phyloP scores from a whole-genome alignment of 139 green algal genomes.

The Chlamydomonas eustigma region DNA sequence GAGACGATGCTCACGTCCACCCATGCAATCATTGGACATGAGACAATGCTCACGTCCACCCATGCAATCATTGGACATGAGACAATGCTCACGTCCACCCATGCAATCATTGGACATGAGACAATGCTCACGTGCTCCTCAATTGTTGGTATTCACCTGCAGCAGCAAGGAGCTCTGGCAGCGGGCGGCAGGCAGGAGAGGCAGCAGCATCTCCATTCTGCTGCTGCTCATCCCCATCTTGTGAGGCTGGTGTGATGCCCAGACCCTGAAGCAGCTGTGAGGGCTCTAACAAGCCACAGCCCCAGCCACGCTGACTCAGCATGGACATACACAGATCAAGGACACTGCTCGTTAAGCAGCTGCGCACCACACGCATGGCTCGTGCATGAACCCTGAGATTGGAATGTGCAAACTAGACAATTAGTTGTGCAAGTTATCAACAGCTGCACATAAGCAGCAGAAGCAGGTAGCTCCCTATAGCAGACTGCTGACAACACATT shows the following conservation, averaged over 20 bases:
- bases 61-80: too few species aligned
- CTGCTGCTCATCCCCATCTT: not conserved
- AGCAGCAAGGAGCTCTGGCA: not conserved
- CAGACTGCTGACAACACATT: too few species aligned
- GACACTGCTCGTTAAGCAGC: constrained; percentile 26
- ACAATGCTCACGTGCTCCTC: too few species aligned
- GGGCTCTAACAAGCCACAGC: not conserved
- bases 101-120: too few species aligned
- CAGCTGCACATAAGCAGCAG: too few species aligned
- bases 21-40: too few species aligned
- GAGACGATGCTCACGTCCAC: too few species aligned
- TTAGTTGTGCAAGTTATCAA: too few species aligned
- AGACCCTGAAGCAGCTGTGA: not conserved
- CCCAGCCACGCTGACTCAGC: constrained; percentile 13
- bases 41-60: too few species aligned
- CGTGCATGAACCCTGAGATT: constrained; percentile 26
- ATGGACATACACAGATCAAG: constrained; percentile 18
- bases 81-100: too few species aligned
- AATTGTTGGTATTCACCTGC: not conserved
- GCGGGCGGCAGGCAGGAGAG: not conserved
- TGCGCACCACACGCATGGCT: constrained; percentile 30
- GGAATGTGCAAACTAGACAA: not conserved
- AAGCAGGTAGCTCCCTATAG: too few species aligned
- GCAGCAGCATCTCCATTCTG: not conserved
- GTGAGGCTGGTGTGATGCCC: not conserved